A percentile compares a stretch with the other conserved stretches of the same genome.
phyloP scores from a whole-genome alignment of 2,329 filamentous ascomycete genomes.

The Trichoderma sp. region DNA sequence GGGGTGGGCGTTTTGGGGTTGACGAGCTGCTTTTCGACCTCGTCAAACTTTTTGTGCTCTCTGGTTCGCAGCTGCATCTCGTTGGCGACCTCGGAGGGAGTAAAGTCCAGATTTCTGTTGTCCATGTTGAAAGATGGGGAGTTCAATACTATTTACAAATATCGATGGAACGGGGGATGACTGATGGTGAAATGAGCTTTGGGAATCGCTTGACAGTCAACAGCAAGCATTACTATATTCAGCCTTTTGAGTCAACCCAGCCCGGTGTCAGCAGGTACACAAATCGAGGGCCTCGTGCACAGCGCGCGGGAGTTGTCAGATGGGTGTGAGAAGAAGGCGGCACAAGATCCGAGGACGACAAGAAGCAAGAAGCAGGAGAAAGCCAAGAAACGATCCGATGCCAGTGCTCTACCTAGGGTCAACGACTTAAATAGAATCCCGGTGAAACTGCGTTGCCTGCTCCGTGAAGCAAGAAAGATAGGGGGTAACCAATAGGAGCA shows the following conservation, averaged over 20 bases:
- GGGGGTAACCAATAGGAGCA: background rate
- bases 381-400: background rate
- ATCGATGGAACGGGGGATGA: background rate
- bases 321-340: background rate
- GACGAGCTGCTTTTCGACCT: conserved; percentile 48
- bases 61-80: conserved; percentile 52
- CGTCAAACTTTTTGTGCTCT: conserved; percentile 46
- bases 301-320: background rate
- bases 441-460: background rate
- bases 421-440: background rate
- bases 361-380: background rate
- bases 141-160: background rate
- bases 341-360: background rate
- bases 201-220: background rate
- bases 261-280: conserved; percentile 9
- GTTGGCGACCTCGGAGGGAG: conserved; percentile 31
- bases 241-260: background rate
- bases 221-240: background rate
- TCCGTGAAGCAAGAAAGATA: background rate
- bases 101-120: conserved; percentile 24
- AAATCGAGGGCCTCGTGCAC: conserved; percentile 26
- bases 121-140: conserved; percentile 23
- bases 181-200: background rate
- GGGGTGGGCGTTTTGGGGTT: conserved; percentile 30
- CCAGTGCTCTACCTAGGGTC: background rate